Evolutionary conservation across 805 yeast genomes (phyloP), one percentile per base, ranked within the genome.

Genomic region (Starmerella floris): DNA sequence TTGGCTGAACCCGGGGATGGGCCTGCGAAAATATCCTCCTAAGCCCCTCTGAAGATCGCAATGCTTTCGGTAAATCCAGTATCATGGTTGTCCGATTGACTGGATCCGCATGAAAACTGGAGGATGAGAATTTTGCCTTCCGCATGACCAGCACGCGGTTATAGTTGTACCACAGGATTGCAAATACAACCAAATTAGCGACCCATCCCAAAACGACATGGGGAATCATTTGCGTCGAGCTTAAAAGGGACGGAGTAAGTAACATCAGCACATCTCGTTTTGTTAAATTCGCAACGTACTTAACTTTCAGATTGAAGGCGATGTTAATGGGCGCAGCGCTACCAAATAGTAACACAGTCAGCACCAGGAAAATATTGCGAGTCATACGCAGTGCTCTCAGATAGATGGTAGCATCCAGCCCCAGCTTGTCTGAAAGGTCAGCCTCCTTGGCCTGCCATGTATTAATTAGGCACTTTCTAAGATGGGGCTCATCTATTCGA

Each of bases 271-370:
- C 60, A 36, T 62, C 63, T 8, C 54, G 39, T 19, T 49, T 46
- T 15, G 56, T 43, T 16, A 59, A 50, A 3, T 50, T 46, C 13
- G 53, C 48, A n/a, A 52, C 49, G 13, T 47, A 22, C 16, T 51
- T 46, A 19, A 38, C 33, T 23, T 47, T 41, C 40, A 56, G 41
- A 34, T 64, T 62, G 51, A 47, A 61, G 15, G 47, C 45, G 30
- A 63, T 58, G 39, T 63, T 63, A 42, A 64, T 48, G 10, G 68
- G 68, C 3, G 63, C 57, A 6, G 59, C 62, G 2, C 59, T 52
- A 2, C 55, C 48, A 37, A 63, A 56, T 3, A 59, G 58, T 5
- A 63, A 21, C 13, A 62, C 22, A 2, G 67, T 52, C 27, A 63
- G 45, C 3, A 54, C 23, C 11, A 52, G 27, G 39, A 64, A 61